phyloP scores from a whole-genome alignment of 176 grass and related monocot genomes.

The Zoysia japonica region DNA sequence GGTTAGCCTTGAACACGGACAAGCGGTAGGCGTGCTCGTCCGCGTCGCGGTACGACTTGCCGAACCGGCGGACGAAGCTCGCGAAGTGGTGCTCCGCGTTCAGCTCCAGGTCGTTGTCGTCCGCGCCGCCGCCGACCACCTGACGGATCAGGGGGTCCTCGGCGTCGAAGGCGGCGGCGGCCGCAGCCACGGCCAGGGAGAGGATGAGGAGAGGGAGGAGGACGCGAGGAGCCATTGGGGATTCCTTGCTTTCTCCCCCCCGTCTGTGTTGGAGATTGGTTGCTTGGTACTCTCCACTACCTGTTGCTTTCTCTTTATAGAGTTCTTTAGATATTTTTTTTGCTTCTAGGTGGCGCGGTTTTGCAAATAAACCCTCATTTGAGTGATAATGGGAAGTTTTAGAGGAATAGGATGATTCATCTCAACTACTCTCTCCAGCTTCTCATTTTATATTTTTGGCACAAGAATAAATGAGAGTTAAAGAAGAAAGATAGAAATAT shows the following conservation, averaged over 20 bases:
- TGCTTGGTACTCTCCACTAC: neutral
- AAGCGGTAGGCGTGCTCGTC: slow-evolving; percentile 75
- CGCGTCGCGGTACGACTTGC: slow-evolving; percentile 64
- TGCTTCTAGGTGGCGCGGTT: neutral
- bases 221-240: slow-evolving; percentile 51
- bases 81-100: slow-evolving; percentile 67
- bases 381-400: neutral
- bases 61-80: slow-evolving; percentile 69
- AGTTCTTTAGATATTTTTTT: slow-evolving; percentile 24
- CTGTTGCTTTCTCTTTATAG: slow-evolving; percentile 34
- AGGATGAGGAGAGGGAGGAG: slow-evolving; percentile 32
- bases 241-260: slow-evolving; percentile 11
- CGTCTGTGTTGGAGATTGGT: too few species aligned
- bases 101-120: slow-evolving; percentile 53
- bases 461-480: too few species aligned
- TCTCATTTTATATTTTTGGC: too few species aligned
- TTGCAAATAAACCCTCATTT: neutral
- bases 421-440: too few species aligned
- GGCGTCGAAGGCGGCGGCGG: neutral
- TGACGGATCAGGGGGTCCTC: slow-evolving; percentile 71
- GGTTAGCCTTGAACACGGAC: slow-evolving; percentile 80
- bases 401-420: too few species aligned
- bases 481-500: too few species aligned
- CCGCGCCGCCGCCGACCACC: slow-evolving; percentile 50
- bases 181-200: neutral